These are phyloP conservation scores for Pulveroboletus sp. DNA, from an alignment of 768 basidiomycete genomes.

Conservation along the genomic window DNA sequence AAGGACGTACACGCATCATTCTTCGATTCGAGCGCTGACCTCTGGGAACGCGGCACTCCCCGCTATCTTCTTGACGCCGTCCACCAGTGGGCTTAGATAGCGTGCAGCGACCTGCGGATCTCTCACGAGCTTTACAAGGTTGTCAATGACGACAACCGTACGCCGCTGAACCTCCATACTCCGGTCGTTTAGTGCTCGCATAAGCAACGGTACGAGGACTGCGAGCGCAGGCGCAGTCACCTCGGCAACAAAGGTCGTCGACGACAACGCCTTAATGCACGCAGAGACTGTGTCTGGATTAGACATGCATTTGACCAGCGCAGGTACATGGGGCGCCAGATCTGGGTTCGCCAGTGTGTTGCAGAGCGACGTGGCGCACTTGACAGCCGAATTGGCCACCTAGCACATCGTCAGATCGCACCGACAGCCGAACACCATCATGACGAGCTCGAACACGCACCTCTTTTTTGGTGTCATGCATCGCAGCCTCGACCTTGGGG, in stretches of 20 bases:
- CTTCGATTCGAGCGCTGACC: conserved; percentile 37
- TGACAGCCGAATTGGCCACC: conserved; percentile 84
- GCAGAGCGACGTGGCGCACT: conserved; percentile 87
- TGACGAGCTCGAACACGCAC: conserved; percentile 64
- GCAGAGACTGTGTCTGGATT: conserved; percentile 83
- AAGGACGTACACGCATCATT: conserved; percentile 12
- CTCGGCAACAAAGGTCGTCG: conserved; percentile 95
- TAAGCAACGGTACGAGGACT: conserved; percentile 87
- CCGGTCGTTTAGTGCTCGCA: conserved; percentile 89
- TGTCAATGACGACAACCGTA: conserved; percentile 91
- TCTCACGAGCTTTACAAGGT: conserved; percentile 95
- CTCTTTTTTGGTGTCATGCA: conserved; percentile 97
- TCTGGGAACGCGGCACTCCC: conserved; percentile 94
- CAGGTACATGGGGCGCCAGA: conserved; percentile 81
- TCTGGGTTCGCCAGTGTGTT: conserved; percentile 91
- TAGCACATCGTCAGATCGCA: conserved; percentile 29
- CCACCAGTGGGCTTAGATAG: conserved; percentile 82
- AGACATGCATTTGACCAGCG: conserved; percentile 92
- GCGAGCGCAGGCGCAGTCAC: conserved; percentile 95
- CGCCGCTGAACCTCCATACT: conserved; percentile 96
- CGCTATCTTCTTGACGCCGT: conserved; percentile 88
- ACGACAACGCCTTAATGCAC: conserved; percentile 93
- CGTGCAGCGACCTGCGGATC: conserved; percentile 84
- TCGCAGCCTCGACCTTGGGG: conserved; percentile 81
- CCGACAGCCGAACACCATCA: neutral